Evolutionary conservation across 305 asterid species (phyloP), one percentile per base, ranked within the genome.

Genomic region (Fraxinus sp.): DNA sequence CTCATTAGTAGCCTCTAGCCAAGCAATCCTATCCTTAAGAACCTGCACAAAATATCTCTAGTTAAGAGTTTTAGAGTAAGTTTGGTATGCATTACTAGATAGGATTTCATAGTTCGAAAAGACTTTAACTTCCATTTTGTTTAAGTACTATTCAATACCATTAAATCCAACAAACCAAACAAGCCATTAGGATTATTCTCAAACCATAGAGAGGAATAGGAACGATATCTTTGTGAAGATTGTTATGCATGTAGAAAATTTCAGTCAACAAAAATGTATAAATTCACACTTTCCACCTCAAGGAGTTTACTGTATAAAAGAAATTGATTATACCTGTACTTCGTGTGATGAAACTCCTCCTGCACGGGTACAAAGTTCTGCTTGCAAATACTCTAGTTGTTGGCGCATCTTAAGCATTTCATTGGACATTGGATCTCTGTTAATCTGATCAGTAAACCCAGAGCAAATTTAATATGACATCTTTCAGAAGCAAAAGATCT

Each of bases 391-490:
- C 79, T 93, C 98, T 87, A 97, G 90, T 74, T 93, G 98, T 79
- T 97, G 99, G 33, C 98, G 96, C 98, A 97, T 95, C 90, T 97
- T 97, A 85, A 95, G 81, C 99, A 97, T 94, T 90, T 97, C 99
- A 82, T 83, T 97, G 52, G 98, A 91, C 78, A 95, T 91, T 72
- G 98, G 98, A 84, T 97, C 98, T 90, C 99, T 90, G 87, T 95
- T 97, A 77, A 97, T 79, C 99, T 97, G 93, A 59, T 80, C 82
- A 85, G 52, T n/a, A 73, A 35, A 73, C 14, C 39, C 79, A 83
- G 83, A 83, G 37, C 35, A 16, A 84, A 77, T 79, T 80, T 66
- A 52, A 37, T 35, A 64, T 55, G 87, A 81, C 59, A 70, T 75
- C 46, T 78, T 79, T 76, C 73, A 82, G 79, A 84, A 71, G 75